Conservation (phyloP, 2,329 filamentous ascomycete species). For the Pseudovirgaria hyperparasitica region DNA sequence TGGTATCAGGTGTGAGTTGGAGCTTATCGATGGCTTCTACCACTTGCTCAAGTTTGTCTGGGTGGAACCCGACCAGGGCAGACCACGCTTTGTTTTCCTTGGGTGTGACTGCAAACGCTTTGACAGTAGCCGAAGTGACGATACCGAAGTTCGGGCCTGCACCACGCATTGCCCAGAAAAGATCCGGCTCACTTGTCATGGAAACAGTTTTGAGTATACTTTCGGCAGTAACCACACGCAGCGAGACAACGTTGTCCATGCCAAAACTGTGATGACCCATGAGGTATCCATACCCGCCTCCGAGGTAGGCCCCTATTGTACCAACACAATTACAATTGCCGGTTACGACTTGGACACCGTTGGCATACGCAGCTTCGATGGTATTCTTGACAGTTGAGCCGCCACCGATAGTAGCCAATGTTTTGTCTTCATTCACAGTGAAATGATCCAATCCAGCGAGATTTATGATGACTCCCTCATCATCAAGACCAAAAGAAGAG, state of each 20-base stretch:
- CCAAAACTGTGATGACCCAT: constrained; percentile 40
- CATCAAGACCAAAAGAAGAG: constrained; percentile 12
- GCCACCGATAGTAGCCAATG: constrained; percentile 14
- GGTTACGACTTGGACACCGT: constrained; percentile 14
- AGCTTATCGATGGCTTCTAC: constrained; percentile 25
- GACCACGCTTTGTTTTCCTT: constrained; percentile 14
- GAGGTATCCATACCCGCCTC: constrained; percentile 45
- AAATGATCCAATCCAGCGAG: constrained; percentile 14
- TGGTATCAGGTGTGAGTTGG: constrained; percentile 20
- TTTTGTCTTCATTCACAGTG: constrained; percentile 13
- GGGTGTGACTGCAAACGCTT: constrained; percentile 17
- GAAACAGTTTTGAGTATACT: constrained; percentile 19
- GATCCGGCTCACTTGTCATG: constrained; percentile 10
- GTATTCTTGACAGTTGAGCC: constrained; percentile 4
- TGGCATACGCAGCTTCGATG: constrained; percentile 6
- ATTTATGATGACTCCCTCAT: constrained; percentile 17
- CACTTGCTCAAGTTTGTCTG: constrained; percentile 18
- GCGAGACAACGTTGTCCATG: constrained; percentile 34
- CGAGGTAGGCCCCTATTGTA: constrained; percentile 19
- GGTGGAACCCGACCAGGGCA: constrained; percentile 13
- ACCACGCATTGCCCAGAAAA: constrained; percentile 27
- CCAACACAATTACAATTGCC: constrained; percentile 22
- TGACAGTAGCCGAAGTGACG: constrained; percentile 23
- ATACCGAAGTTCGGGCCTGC: constrained; percentile 22
- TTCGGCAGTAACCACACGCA: constrained; percentile 15